Base-by-base conservation (phyloP, 768 basidiomycete genomes). In the Leccinum subgranulosum region DNA sequence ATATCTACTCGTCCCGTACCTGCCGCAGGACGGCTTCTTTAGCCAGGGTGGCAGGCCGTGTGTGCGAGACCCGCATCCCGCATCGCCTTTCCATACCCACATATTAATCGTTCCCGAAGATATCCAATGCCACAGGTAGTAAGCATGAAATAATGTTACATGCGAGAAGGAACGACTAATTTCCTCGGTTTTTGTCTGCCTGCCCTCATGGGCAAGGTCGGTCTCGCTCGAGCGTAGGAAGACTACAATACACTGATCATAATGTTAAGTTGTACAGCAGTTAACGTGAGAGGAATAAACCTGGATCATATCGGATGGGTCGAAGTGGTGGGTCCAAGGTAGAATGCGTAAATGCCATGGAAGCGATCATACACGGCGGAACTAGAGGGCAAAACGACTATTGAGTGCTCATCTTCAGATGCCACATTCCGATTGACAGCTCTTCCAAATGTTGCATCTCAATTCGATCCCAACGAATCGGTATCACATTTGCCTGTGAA, bases 401-500 rank as follows among this genome's bases (percentile, higher is more conserved):
- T 59, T 60, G 52, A 21, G 68, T 60, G 33, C 71, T 75, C 65
- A 79, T 72, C 62, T 87, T 86, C 45, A 87, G 87, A 67, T 87
- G 85, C 88, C 88, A 90, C 53, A 83, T 80, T 57, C 88, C 88
- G 59, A 81, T 77, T 0, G 82, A 73, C 25, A 84, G 73, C 70
- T 89, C 88, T 71, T 90, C 88, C 60, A 90, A 75, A 63, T 87
- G 82, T 68, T 87, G 85, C 50, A 90, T 77, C 56, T 84, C 78
- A 36, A 90, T 82, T 54, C 82, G 80, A 69, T 87, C 83, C 83
- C 84, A 85, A 19, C 80, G 78, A 59, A 88, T 79, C 25, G 87
- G 86, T 64, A 90, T 84, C 56, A 81, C 78, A 68, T 88, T 88
- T 9, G 84, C 79, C 88, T 90, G 62, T 49, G 49, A 31, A 61